Conservation (phyloP, 257 asterid genomes). For the Solanum sejunctum region DNA sequence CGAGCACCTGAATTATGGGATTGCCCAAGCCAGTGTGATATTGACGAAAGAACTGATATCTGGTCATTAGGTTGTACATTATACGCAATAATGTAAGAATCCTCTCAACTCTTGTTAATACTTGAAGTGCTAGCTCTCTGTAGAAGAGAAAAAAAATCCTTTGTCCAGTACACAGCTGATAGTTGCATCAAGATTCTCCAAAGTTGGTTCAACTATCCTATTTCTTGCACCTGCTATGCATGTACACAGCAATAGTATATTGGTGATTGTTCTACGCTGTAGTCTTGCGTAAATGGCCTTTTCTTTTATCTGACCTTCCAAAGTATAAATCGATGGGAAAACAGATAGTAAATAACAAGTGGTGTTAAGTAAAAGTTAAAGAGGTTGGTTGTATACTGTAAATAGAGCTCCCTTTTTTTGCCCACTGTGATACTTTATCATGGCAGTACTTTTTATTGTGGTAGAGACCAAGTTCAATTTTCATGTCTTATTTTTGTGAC, state of each 20-base stretch:
- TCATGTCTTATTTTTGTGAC: not conserved
- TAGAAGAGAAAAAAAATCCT: not conserved
- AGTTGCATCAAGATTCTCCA: not conserved
- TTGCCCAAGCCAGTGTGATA: constrained; percentile 88
- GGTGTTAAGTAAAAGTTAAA: not conserved
- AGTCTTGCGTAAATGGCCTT: not conserved
- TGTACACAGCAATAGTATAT: not conserved
- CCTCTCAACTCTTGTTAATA: not conserved
- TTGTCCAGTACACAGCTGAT: not conserved
- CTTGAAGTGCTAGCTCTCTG: not conserved
- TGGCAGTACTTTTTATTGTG: not conserved
- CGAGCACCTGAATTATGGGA: constrained; percentile 98
- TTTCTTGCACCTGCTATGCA: not conserved
- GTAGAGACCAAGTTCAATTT: not conserved
- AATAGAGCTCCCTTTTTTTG: not conserved
- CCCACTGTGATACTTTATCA: not conserved
- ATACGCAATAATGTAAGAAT: constrained; percentile 88
- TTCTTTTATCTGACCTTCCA: not conserved
- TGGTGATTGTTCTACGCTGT: not conserved
- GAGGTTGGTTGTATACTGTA: not conserved
- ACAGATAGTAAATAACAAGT: not conserved
- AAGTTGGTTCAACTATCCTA: not conserved
- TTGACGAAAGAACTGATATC: constrained; percentile 95
- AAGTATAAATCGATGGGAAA: not conserved
- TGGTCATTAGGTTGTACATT: constrained; percentile 99